These are phyloP conservation scores for Hygrophorus pudorinus DNA, from an alignment of 768 basidiomycete genomes.

Conservation along the genomic window DNA sequence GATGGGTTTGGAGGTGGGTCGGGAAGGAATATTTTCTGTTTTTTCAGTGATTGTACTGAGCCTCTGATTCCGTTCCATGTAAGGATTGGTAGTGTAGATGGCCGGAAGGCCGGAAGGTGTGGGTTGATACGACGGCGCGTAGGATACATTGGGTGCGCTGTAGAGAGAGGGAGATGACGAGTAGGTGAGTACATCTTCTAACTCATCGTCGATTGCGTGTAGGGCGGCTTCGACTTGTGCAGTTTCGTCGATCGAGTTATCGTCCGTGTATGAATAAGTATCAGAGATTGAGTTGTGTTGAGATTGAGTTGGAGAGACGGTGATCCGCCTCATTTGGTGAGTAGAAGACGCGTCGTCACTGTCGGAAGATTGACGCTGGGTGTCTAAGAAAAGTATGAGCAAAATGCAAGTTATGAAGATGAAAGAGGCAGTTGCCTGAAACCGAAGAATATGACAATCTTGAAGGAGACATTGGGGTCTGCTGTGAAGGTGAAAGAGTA, in stretches of 20 bases:
- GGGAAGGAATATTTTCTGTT: conserved; percentile 56
- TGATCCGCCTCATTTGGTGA: conserved; percentile 40
- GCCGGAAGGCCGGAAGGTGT: conserved; percentile 29
- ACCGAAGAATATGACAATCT: conserved; percentile 46
- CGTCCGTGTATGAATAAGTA: conserved; percentile 34
- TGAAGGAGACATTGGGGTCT: conserved; percentile 50
- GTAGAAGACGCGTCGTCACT: conserved; percentile 30
- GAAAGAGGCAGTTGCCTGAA: conserved; percentile 33
- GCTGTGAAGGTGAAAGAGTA: conserved; percentile 34
- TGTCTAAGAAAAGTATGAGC: conserved; percentile 21
- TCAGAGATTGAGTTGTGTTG: conserved; percentile 23
- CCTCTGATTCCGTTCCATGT: conserved; percentile 19
- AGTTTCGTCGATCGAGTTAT: conserved; percentile 60
- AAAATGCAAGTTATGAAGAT: conserved; percentile 1
- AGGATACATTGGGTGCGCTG: conserved; percentile 25
- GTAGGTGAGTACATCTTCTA: conserved; percentile 55
- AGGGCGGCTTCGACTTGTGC: conserved; percentile 70
- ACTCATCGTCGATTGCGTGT: conserved; percentile 54
- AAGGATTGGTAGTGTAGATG: conserved; percentile 19
- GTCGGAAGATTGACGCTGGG: conserved; percentile 39
- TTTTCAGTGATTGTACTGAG: conserved; percentile 74
- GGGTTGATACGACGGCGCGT: conserved; percentile 31
- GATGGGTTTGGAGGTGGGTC: conserved; percentile 41
- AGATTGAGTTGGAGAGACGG: conserved; percentile 41
- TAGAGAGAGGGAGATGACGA: conserved; percentile 43